Evolutionary conservation across 2,329 filamentous ascomycete genomes (phyloP).

Genomic region (Exophiala alcalophila): DNA sequence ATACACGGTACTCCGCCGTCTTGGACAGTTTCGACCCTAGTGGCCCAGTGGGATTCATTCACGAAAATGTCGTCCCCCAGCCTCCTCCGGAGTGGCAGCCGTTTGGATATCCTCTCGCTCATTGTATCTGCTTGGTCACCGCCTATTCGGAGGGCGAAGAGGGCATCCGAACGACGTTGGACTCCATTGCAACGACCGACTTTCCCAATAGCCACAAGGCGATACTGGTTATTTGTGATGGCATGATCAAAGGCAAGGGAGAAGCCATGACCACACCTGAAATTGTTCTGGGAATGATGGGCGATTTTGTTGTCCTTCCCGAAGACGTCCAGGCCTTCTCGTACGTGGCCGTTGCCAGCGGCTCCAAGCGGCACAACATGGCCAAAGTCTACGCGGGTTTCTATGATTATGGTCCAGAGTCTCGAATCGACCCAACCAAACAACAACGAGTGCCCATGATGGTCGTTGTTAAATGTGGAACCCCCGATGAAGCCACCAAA

Average conservation of each 20-base stretch:
- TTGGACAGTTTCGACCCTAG: slow-evolving; percentile 65
- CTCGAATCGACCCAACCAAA: slow-evolving; percentile 74
- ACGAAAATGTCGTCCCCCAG: slow-evolving; percentile 92
- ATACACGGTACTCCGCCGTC: slow-evolving; percentile 53
- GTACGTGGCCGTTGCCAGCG: slow-evolving; percentile 93
- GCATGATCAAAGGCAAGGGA: slow-evolving; percentile 93
- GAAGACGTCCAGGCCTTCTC: slow-evolving; percentile 87
- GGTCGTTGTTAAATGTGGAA: slow-evolving; percentile 91
- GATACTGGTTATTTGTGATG: slow-evolving; percentile 93
- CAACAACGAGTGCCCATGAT: slow-evolving; percentile 99
- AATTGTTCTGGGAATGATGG: slow-evolving; percentile 89
- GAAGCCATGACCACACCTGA: slow-evolving; percentile 86
- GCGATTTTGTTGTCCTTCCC: slow-evolving; percentile 74
- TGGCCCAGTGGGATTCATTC: slow-evolving; percentile 90
- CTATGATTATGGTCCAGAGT: slow-evolving; percentile 88
- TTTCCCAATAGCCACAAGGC: slow-evolving; percentile 99
- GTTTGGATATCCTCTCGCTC: slow-evolving; percentile 90
- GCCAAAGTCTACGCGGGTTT: slow-evolving; percentile 97
- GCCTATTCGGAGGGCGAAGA: slow-evolving; percentile 95
- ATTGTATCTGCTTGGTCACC: slow-evolving; percentile 90
- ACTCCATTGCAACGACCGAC: slow-evolving; percentile 95
- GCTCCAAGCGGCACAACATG: slow-evolving; percentile 98
- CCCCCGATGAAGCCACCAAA: slow-evolving; percentile 75
- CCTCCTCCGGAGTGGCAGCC: slow-evolving; percentile 96
- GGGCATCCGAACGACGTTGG: slow-evolving; percentile 86